Base-by-base conservation (phyloP, 2,329 filamentous ascomycete genomes). In the Stemphylium vesicarium region DNA sequence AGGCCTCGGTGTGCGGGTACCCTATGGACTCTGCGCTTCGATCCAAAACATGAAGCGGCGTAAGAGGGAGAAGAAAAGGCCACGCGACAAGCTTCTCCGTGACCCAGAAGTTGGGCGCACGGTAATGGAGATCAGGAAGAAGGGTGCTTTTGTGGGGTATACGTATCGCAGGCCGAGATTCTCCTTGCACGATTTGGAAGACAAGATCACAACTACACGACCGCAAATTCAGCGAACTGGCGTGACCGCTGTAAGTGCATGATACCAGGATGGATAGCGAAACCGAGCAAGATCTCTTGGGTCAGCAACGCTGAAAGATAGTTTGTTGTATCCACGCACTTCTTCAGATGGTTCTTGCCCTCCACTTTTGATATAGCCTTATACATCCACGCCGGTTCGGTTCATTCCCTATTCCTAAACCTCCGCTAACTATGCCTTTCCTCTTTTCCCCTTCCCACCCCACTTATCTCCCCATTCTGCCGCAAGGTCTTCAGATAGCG, bases 111-210 rank as follows among this genome's bases (percentile, higher is more conserved):
- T 88, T 6, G 88, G 86, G 36, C 82, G 81, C 36, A 80, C 82
- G 13, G 92, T 89, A n/a, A 79, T 98, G 74, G 87, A 91, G 63
- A 83, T 95, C 60, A 85, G 95, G 55, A 96, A 94, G 76, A 84
- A 84, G 71, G 89, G 85, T 22, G 92, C 92, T 0, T 98, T 98
- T 75, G 77, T 96, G 57, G 94, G 94, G 0, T 99, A 99, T 72
- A 91, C 90, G 2, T 98, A 95, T 81, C 84, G 87, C 11, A 80
- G 87, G 41, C 80, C 81, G 4, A 56, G 50, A 0, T 73, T 73
- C 36, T 68, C 67, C 12, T 42, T 75, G 32, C 50, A 60, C 0
- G 72, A 74, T 32, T 46, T 72, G 42, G 70, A 73, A 15, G 57
- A 67, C 8, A 65, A 39, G 41, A 50, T 66, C 9, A 37, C 36